Evolutionary conservation across 225 moss, liverwort and hornwort genomes (phyloP).

Genomic region (Ulota crispa): DNA sequence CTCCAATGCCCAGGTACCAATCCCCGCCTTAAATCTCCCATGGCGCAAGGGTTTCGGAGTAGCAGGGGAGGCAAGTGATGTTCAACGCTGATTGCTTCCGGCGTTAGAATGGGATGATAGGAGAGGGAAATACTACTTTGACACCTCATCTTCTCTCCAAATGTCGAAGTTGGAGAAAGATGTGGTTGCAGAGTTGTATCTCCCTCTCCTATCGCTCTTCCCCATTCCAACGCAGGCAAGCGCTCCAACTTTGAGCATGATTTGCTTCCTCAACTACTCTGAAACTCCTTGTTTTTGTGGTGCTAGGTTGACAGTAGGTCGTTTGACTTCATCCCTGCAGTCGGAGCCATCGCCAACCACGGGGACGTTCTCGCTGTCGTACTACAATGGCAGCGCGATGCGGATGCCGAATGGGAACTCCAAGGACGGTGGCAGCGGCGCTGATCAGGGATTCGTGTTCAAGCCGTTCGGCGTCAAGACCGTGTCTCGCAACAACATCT

Average conservation of each 20-base stretch:
- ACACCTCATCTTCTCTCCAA: background rate
- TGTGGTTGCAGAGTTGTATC: background rate
- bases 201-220: background rate
- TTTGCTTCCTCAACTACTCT: background rate
- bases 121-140: background rate
- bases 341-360: constrained; percentile 91
- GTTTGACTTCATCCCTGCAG: constrained; percentile 45
- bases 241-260: background rate
- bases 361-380: constrained; percentile 62
- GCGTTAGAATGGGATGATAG: background rate
- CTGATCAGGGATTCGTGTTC: constrained; percentile 68
- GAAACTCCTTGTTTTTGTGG: background rate
- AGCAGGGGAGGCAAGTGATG: background rate
- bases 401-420: constrained; percentile 27
- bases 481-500: constrained; percentile 53
- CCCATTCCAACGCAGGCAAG: background rate
- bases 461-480: constrained; percentile 64
- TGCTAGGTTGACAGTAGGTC: constrained; percentile 4
- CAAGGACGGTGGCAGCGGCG: constrained; percentile 41
- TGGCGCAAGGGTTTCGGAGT: background rate
- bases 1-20: constrained; percentile 61
- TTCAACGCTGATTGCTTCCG: background rate
- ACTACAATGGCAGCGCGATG: constrained; percentile 29
- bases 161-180: background rate
- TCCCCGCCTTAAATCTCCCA: background rate